A percentile compares a stretch with the other conserved stretches of the same genome.
These are phyloP conservation scores for Xylariaceae sp. DNA, from an alignment of 2,329 filamentous ascomycete genomes.

Conservation along the genomic window DNA sequence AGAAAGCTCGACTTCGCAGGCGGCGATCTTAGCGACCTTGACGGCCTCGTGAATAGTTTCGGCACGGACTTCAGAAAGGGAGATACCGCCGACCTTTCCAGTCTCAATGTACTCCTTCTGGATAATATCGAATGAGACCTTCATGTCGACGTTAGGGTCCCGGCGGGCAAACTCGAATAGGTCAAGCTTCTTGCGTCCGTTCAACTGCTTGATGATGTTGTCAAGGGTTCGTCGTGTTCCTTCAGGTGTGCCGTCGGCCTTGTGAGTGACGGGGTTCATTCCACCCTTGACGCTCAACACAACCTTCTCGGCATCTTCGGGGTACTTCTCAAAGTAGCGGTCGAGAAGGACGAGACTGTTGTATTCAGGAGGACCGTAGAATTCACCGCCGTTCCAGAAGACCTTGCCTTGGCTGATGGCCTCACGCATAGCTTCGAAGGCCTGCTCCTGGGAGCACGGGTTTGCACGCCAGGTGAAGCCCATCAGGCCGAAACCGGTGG, in stretches of 20 bases:
- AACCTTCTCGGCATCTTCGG: constrained; percentile 51
- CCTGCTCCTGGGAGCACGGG: constrained; percentile 34
- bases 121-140: constrained; percentile 32
- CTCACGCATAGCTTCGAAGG: constrained; percentile 45
- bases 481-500: constrained; percentile 29
- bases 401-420: constrained; percentile 36
- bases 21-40: constrained; percentile 33
- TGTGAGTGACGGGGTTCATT: constrained; percentile 28
- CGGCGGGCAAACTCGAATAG: constrained; percentile 50
- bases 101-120: constrained; percentile 37
- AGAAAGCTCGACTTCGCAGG: constrained; percentile 38
- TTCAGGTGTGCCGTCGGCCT: constrained; percentile 43
- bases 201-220: constrained; percentile 38
- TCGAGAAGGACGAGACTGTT: constrained; percentile 50
- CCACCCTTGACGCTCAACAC: constrained; percentile 55
- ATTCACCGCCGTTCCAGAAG: constrained; percentile 51
- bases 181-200: constrained; percentile 47
- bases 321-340: constrained; percentile 52
- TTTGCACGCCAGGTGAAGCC: constrained; percentile 31
- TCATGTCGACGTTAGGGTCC: constrained; percentile 38
- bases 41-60: constrained; percentile 36
- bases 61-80: constrained; percentile 38
- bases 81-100: constrained; percentile 39
- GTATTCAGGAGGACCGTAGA: constrained; percentile 48
- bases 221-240: constrained; percentile 47